Base-by-base conservation (phyloP, 2,329 filamentous ascomycete genomes). In the Sclerotinia borealis region DNA sequence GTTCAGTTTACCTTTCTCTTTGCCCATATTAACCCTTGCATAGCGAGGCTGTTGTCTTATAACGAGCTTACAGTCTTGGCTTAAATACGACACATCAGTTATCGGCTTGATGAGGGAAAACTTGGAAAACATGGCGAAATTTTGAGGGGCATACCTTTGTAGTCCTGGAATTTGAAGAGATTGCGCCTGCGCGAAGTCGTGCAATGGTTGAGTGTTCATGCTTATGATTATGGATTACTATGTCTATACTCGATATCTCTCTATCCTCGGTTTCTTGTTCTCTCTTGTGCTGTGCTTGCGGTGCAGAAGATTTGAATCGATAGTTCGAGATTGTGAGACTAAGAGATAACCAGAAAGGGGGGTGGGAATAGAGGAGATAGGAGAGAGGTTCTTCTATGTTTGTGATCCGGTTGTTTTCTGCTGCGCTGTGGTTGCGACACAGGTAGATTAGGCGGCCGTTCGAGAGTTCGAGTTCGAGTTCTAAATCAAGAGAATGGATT, bases 11-110 rank as follows among this genome's bases (percentile, higher is more conserved):
- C 88, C 84, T 80, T 92, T 92, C 73, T 92, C 89, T 75, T 92
- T 92, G 68, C 86, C 86, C 68, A 87, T 81, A 49, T 87, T 84
- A 61, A 91, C 85, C 67, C 88, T 82, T 56, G 86, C 88, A 75
- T 85, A 81, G 68, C 82, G 79, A 59, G 89, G 89, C 72, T 88
- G 81, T 76, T 92, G 89, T 69, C 85, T 82, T 68, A 91, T 80
- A 63, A 74, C 76, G 68, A 89, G 78, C 64, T 79, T 77, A 75
- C 85, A 82, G 72, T 84, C 80, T 72, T 80, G 76, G 75, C 83
- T 86, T 75, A 70, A 34, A 37, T 34, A 47, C 3, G 43, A 45
- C 22, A 64, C 47, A 43, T 70, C 56, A 68, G 72, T 68, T 72
- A 70, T 68, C 66, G 70, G 66, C 72, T 70, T 36, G 25, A 39